Evolutionary conservation across 495 filamentous ascomycete species (phyloP), one percentile per base, ranked within the genome.

Genomic region (Neurospora tetrasperma): DNA sequence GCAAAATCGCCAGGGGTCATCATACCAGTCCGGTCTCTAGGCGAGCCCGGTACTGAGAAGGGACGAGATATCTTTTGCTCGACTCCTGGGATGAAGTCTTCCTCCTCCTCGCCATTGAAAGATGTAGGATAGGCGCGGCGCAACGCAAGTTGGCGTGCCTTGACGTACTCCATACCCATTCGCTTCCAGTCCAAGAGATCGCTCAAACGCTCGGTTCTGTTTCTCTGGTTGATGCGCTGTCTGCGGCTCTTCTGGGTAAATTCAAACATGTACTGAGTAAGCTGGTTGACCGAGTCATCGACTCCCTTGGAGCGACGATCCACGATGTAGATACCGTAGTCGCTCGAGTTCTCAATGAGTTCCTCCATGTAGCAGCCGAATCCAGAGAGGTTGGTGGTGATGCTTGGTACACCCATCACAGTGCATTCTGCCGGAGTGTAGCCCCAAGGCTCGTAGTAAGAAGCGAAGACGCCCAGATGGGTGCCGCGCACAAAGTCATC

Each of bases 281-380:
- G 90, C 80, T 98, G 94, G 82, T 98, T 97, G 80, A 98, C 94
- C 31, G 92, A 96, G 78, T 99, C 96, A 77, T 99, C 96, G 3
- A 99, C 91, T 44, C 96, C 96, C 87, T 99, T 99, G 83, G 88
- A 90, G 9, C 96, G 91, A 38, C 96, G 93, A 79, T 99, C 96
- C 68, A 99, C 94, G 79, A 99, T 98, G 83, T 98, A 98, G 82
- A 99, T 99, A 70, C 96, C 96, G 77, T 99, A 99, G 81, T 99
- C 96, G 44, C 90, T 90, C 43, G 96, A 96, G 79, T 98, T 99
- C 82, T 98, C 96, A 75, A 99, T 98, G 75, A 99, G 84, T 79
- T 99, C 96, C 81, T 99, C 96, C 96, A 99, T 99, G 80, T 99
- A 99, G 82, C 96, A 99, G 46, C 96, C 96, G 75, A 99, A 99